phyloP scores from a whole-genome alignment of 805 yeast genomes.

The Zygoascus ofunaensis region DNA sequence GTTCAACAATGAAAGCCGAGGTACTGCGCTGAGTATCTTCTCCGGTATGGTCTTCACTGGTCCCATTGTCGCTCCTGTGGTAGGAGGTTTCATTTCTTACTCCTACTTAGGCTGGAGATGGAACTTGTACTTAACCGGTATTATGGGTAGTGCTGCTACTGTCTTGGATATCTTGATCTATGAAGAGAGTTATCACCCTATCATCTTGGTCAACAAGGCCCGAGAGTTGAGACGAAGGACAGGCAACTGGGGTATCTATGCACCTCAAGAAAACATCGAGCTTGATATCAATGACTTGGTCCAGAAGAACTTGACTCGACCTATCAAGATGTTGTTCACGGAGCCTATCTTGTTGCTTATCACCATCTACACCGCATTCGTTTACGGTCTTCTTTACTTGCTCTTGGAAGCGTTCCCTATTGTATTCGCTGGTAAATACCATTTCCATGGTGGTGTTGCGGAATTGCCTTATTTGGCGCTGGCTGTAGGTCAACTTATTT shows the following conservation, averaged over 20 bases:
- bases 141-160: conserved; percentile 41
- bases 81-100: conserved; percentile 57
- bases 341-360: conserved; percentile 69
- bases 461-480: conserved; percentile 76
- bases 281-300: conserved; percentile 50
- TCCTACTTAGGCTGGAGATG: conserved; percentile 74
- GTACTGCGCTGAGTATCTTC: conserved; percentile 65
- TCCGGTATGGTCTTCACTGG: conserved; percentile 68
- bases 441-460: conserved; percentile 49
- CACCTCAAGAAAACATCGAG: conserved; percentile 60
- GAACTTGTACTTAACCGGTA: conserved; percentile 65
- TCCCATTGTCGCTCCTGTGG: conserved; percentile 76
- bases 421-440: conserved; percentile 55
- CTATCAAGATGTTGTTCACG: conserved; percentile 51
- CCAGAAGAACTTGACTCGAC: conserved; percentile 57
- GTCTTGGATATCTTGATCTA: conserved; percentile 36
- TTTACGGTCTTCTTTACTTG: conserved; percentile 70
- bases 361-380: conserved; percentile 64
- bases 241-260: conserved; percentile 75
- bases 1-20: conserved; percentile 57
- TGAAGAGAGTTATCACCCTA: conserved; percentile 67
- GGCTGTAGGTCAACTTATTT: conserved; percentile 56
- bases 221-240: conserved; percentile 51
- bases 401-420: conserved; percentile 69
- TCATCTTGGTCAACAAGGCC: conserved; percentile 56